Percentiles rank a stretch among this genome's conserved stretches.
phyloP scores from a whole-genome alignment of 352 stramenopile genomes.

The Globisporangium paddicum region DNA sequence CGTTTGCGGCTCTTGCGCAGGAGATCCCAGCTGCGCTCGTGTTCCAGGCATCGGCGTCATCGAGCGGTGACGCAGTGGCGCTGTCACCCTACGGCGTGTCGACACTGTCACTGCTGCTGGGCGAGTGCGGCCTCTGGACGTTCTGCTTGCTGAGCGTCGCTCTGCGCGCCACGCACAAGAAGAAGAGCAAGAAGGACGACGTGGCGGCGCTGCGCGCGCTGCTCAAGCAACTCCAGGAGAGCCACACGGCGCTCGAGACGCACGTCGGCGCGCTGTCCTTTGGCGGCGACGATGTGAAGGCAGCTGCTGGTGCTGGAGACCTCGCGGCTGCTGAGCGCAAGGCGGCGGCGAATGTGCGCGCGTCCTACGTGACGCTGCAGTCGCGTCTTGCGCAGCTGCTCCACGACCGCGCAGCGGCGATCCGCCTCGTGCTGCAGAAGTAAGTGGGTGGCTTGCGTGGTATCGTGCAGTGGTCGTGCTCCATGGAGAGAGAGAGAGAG shows the following conservation, averaged over 20 bases:
- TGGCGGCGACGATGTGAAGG: not conserved
- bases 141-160: slow-evolving; percentile 39
- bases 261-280: slow-evolving; percentile 32
- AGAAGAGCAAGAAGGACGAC: slow-evolving; percentile 69
- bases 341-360: slow-evolving; percentile 28
- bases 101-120: slow-evolving; percentile 41
- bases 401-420: slow-evolving; percentile 23
- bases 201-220: slow-evolving; percentile 36
- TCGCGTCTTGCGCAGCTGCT: slow-evolving; percentile 28
- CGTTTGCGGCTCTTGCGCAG: slow-evolving; percentile 24
- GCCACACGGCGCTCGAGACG: slow-evolving; percentile 29
- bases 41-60: slow-evolving; percentile 8
- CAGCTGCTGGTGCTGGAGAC: not conserved
- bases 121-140: slow-evolving; percentile 56
- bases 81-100: slow-evolving; percentile 55
- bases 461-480: not conserved
- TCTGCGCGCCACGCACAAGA: slow-evolving; percentile 43
- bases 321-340: slow-evolving; percentile 23
- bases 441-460: slow-evolving; percentile 28
- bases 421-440: slow-evolving; percentile 42
- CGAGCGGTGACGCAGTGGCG: not conserved
- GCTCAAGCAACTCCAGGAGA: slow-evolving; percentile 62
- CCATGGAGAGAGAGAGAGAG: not conserved
- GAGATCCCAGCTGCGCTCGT: slow-evolving; percentile 18
- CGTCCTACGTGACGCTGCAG: slow-evolving; percentile 36